phyloP scores from a whole-genome alignment of 345 rosid species.

The Hypericum androsaemum region DNA sequence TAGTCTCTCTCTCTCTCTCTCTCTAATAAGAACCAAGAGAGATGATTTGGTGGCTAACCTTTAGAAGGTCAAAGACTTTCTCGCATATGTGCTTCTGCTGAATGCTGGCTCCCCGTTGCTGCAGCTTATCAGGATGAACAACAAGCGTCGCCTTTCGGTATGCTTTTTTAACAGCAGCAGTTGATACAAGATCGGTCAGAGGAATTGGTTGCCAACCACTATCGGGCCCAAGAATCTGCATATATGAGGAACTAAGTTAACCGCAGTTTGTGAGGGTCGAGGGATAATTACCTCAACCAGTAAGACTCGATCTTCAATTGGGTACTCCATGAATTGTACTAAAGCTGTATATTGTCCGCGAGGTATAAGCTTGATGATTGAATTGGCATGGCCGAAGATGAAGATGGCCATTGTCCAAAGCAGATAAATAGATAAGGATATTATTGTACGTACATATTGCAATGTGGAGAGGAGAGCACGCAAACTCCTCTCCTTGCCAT shows the following conservation, averaged over 20 bases:
- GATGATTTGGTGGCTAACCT: conserved; percentile 31
- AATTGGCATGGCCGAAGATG: no score
- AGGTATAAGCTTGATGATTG: no score
- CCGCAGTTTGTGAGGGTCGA: no score
- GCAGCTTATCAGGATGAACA: conserved; percentile 93
- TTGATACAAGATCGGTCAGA: conserved; percentile 60
- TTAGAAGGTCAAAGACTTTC: conserved; percentile 89
- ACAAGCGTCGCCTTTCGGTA: conserved; percentile 80
- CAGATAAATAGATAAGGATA: no score
- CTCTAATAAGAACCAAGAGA: neutral
- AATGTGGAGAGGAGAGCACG: conserved; percentile 88
- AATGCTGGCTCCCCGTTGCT: conserved; percentile 90
- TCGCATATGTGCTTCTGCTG: conserved; percentile 84
- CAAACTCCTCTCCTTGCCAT: conserved; percentile 76
- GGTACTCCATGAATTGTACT: no score
- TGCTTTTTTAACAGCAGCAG: conserved; percentile 76
- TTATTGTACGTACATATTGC: conserved; percentile 51
- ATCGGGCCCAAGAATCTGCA: conserved; percentile 85
- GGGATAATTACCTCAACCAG: neutral
- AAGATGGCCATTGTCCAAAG: no score
- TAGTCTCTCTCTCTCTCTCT: no score
- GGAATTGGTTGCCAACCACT: conserved; percentile 90
- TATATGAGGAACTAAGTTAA: neutral
- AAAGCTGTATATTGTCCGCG: no score
- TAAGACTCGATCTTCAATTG: no score